Evolutionary conservation across 1,284 basidiomycete genomes (phyloP).

Genomic region (Rhodofomes roseus): DNA sequence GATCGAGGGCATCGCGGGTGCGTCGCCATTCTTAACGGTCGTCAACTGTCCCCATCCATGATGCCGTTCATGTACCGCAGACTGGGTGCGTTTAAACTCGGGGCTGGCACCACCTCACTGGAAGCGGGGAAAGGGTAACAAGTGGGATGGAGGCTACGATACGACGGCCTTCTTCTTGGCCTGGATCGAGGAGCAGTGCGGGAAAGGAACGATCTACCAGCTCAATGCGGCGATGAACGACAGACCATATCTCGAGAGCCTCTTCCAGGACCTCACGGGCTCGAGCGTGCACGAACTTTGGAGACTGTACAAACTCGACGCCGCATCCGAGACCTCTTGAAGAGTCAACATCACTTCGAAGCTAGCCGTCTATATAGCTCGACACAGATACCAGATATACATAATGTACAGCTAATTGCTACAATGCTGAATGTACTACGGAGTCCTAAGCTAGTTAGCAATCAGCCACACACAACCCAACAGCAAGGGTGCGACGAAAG

Average conservation of each 20-base stretch:
- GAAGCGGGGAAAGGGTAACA: slow-evolving; percentile 38
- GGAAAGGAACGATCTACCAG: slow-evolving; percentile 47
- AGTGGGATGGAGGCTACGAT: slow-evolving; percentile 73
- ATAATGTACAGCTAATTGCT: slow-evolving; percentile 15
- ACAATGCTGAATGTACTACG: slow-evolving; percentile 8
- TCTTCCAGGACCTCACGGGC: slow-evolving; percentile 55
- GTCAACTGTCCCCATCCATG: neutral
- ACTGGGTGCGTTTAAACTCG: slow-evolving; percentile 64
- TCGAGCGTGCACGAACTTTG: slow-evolving; percentile 50
- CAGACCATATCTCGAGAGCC: slow-evolving; percentile 40
- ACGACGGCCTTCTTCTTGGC: slow-evolving; percentile 69
- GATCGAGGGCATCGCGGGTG: slow-evolving; percentile 73
- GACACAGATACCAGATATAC: slow-evolving; percentile 7
- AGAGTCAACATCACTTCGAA: neutral
- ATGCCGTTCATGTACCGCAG: slow-evolving; percentile 31
- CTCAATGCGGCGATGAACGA: slow-evolving; percentile 55
- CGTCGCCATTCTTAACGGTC: slow-evolving; percentile 11
- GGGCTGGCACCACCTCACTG: slow-evolving; percentile 64
- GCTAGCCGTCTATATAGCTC: neutral
- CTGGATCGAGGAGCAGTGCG: slow-evolving; percentile 60
- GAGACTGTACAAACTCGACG: slow-evolving; percentile 44
- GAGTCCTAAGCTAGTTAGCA: slow-evolving; percentile 7
- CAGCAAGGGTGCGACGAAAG: slow-evolving; percentile 3
- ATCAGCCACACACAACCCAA: slow-evolving; percentile 7
- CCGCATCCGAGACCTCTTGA: slow-evolving; percentile 20